Percentiles rank a stretch among this genome's conserved stretches.
Evolutionary conservation across 1,139 yeast genomes (phyloP).

Genomic region (Suhomyces bokatorum): DNA sequence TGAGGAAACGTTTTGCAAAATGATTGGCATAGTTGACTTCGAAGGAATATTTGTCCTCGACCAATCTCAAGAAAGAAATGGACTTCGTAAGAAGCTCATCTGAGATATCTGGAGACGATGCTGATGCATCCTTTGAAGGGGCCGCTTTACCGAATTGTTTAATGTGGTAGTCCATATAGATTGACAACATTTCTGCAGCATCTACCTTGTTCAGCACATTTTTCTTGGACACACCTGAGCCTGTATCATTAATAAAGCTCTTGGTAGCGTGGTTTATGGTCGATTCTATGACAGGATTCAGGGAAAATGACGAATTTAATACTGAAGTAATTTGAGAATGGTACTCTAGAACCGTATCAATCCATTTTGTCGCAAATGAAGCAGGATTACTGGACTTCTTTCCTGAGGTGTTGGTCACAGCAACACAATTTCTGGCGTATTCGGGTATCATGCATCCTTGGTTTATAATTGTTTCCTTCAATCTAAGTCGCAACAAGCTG

Average conservation of each 20-base stretch:
- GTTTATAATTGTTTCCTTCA: conserved; percentile 49
- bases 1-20: conserved; percentile 80
- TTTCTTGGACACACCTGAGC: conserved; percentile 7
- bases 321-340: conserved; percentile 55
- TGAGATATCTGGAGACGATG: conserved; percentile 45
- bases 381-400: conserved; percentile 25
- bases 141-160: conserved; percentile 55
- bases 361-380: conserved; percentile 68
- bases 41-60: conserved; percentile 84
- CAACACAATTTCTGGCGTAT: conserved; percentile 25
- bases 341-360: conserved; percentile 55
- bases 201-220: conserved; percentile 25
- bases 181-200: conserved; percentile 71
- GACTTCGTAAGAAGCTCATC: conserved; percentile 59
- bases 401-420: conserved; percentile 14
- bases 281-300: conserved; percentile 52
- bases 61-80: conserved; percentile 61
- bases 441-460: conserved; percentile 38
- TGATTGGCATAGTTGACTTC: conserved; percentile 86
- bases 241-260: conserved; percentile 53
- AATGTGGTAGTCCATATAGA: conserved; percentile 71
- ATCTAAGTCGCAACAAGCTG: conserved; percentile 48
- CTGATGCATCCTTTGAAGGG: conserved; percentile 15
- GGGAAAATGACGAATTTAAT: conserved; percentile 47
- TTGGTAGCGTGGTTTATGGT: conserved; percentile 64